Conservation (phyloP, 257 asterid genomes). For the Solanum raphanifolium region DNA sequence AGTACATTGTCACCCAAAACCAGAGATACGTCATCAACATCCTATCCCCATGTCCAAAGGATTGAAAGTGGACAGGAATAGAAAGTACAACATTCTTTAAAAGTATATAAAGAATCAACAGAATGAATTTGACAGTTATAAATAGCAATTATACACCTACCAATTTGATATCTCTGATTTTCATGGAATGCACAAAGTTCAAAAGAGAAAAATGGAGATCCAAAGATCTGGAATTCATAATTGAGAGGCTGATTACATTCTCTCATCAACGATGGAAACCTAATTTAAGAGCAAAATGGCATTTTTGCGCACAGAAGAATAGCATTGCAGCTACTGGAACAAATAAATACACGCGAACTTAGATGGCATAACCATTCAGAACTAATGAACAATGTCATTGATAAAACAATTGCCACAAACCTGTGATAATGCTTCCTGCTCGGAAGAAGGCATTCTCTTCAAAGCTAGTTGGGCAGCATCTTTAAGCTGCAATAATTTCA, state of each 20-base stretch:
- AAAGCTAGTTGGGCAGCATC: constrained; percentile 98
- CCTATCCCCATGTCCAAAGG: neutral
- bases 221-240: neutral
- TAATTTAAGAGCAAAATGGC: neutral
- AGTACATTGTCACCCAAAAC: neutral
- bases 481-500: constrained; percentile 48
- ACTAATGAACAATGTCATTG: neutral
- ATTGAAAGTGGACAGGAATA: neutral
- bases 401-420: constrained; percentile 24
- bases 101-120: neutral
- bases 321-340: neutral
- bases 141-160: neutral
- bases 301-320: neutral
- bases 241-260: neutral
- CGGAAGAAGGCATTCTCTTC: constrained; percentile 85
- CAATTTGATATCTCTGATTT: neutral
- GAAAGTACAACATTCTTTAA: neutral
- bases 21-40: neutral
- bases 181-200: neutral
- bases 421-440: constrained; percentile 96
- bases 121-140: neutral
- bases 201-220: neutral
- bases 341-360: neutral
- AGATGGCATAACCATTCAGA: neutral
- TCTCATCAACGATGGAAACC: neutral